Base-by-base conservation (phyloP, 108 stramenopile genomes). In the Fragilariopsis cylindrus region DNA sequence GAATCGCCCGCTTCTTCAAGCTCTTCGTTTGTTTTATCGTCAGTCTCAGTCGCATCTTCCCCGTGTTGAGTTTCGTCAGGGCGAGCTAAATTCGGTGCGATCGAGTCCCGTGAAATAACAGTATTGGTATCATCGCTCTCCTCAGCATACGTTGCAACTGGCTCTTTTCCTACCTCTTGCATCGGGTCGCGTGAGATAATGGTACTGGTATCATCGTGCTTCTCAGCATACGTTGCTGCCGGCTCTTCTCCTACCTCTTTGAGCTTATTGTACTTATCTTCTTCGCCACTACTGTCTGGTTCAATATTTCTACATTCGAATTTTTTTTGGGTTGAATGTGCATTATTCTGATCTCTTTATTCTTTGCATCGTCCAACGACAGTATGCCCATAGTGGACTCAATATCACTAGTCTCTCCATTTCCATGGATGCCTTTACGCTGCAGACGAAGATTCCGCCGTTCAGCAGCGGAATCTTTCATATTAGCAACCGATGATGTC, bases 311-410 rank as follows among this genome's bases (percentile, higher is more conserved):
- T 48, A n/a, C 7, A n/a, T n/a, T n/a, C 48, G 65, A 44, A 48
- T 48, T 47, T 7, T 62, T 62, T 40, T 42, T 62, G 6, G 60
- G 60, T 62, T 62, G 60, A 62, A 62, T 62, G 7, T 41, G 60
- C 60, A 62, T 62, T 21, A 40, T 62, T 62, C 21, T 30, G 6
- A 62, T 62, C 43, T 62, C 60, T 9, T 62, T 41, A 7, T 5
- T 62, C 21, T 9, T 49, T 48, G 13, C 46, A n/a, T 7, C 64
- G 46, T 65, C 64, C 30, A 30, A 30, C 30, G n/a, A 53, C 15
- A 15, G 52, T n/a, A n/a, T 15, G 52, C 52, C 15, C 12, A 15
- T 53, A n/a, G 52, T 53, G 63, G 63, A 40, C 21, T 44, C 8
- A 41, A 41, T 15, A 40, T 19, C 39, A 41, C 13, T 15, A n/a